Conservation (phyloP, 768 basidiomycete genomes). For the Xerocomellus dryophilus region DNA sequence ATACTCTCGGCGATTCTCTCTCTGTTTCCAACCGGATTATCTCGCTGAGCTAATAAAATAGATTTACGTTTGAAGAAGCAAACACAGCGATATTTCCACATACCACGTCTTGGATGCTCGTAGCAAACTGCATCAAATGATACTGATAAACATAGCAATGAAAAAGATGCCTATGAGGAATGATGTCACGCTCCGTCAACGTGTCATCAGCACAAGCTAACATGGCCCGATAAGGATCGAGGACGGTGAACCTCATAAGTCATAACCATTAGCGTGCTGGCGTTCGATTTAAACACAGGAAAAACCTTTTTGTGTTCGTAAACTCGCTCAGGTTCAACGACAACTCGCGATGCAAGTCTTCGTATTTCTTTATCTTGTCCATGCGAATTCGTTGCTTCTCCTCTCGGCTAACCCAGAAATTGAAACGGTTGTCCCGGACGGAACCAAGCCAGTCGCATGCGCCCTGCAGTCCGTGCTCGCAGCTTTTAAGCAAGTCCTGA, state of each 20-base stretch:
- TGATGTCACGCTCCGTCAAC: conserved; percentile 37
- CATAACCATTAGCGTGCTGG: not conserved
- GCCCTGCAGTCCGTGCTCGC: conserved; percentile 39
- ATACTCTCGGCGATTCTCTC: conserved; percentile 42
- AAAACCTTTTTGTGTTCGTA: conserved; percentile 48
- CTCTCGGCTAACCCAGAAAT: conserved; percentile 35
- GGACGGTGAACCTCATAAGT: conserved; percentile 41
- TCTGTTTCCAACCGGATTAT: conserved; percentile 54
- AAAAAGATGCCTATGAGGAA: conserved; percentile 69
- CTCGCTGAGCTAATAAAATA: conserved; percentile 47
- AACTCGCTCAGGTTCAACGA: conserved; percentile 43
- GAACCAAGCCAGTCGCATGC: conserved; percentile 51
- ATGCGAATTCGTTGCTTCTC: conserved; percentile 32
- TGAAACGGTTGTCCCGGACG: conserved; percentile 35
- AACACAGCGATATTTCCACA: conserved; percentile 2
- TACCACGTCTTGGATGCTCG: conserved; percentile 34
- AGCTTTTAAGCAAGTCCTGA: conserved; percentile 48
- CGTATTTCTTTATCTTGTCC: conserved; percentile 37
- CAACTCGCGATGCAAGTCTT: conserved; percentile 39
- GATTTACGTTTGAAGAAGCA: not conserved
- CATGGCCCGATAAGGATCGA: conserved; percentile 59
- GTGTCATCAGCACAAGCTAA: conserved; percentile 40
- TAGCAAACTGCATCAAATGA: conserved; percentile 41
- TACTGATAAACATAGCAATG: conserved; percentile 72
- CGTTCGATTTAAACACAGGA: not conserved